Evolutionary conservation across 2,329 filamentous ascomycete species (phyloP).

Genomic region (Alternaria arbusti): DNA sequence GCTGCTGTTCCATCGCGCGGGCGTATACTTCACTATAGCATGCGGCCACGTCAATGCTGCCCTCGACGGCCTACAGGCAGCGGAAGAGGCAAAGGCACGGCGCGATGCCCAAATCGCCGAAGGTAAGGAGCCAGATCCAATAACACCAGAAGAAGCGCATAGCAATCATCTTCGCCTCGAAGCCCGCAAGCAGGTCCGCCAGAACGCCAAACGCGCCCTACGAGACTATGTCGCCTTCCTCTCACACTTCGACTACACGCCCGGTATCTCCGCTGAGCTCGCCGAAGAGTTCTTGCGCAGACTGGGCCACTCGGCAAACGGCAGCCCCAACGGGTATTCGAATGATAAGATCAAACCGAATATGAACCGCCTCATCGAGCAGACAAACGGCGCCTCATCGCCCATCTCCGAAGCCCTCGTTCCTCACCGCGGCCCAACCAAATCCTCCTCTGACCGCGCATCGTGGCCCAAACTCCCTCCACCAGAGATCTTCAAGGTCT

Average conservation of each 20-base stretch:
- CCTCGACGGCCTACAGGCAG: slow-evolving; percentile 56
- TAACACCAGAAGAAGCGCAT: slow-evolving; percentile 56
- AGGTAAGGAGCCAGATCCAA: slow-evolving; percentile 39
- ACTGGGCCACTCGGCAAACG: slow-evolving; percentile 30
- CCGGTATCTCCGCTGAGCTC: slow-evolving; percentile 67
- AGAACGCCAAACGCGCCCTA: slow-evolving; percentile 76
- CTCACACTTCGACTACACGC: slow-evolving; percentile 78
- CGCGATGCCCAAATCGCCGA: slow-evolving; percentile 31
- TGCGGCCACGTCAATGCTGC: slow-evolving; percentile 68
- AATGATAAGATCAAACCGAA: slow-evolving; percentile 24
- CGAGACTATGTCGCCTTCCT: slow-evolving; percentile 77
- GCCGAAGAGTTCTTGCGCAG: slow-evolving; percentile 59
- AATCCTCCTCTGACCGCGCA: slow-evolving; percentile 41
- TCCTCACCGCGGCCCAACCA: slow-evolving; percentile 44
- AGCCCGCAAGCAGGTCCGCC: slow-evolving; percentile 72
- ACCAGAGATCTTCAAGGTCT: slow-evolving; percentile 61
- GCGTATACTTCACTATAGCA: slow-evolving; percentile 74
- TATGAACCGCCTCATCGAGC: slow-evolving; percentile 36
- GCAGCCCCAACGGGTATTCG: slow-evolving; percentile 7
- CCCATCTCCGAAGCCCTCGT: slow-evolving; percentile 53
- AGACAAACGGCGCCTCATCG: slow-evolving; percentile 23
- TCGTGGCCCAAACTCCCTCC: slow-evolving; percentile 57
- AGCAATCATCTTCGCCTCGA: slow-evolving; percentile 60
- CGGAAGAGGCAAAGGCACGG: slow-evolving; percentile 42
- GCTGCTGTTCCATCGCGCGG: slow-evolving; percentile 76